Conservation (phyloP, 371 early-diverging fungal species). For the Mortierella sp. region DNA sequence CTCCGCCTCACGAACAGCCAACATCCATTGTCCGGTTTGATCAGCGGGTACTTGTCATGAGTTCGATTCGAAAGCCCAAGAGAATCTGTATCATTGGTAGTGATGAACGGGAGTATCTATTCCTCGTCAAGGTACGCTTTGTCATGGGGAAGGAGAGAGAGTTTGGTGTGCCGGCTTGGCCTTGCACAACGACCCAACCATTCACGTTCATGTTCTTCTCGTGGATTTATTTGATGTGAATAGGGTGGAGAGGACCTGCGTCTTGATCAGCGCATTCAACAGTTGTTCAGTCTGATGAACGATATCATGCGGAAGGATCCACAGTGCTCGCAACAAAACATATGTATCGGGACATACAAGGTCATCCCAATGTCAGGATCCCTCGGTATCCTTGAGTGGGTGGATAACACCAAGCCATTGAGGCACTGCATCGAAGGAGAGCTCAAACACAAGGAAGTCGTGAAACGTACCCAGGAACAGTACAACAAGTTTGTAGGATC, state of each 20-base stretch:
- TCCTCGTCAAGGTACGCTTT: constrained; percentile 72
- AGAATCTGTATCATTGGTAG: constrained; percentile 74
- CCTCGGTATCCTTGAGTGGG: constrained; percentile 97
- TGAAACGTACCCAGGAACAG: constrained; percentile 43
- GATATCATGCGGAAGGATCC: constrained; percentile 65
- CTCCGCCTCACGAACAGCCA: constrained; percentile 61
- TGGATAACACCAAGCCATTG: constrained; percentile 84
- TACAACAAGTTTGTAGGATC: constrained; percentile 54
- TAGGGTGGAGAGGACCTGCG: constrained; percentile 87
- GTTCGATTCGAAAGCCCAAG: constrained; percentile 79
- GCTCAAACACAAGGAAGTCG: constrained; percentile 28
- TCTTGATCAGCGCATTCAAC: constrained; percentile 82
- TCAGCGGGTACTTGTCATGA: constrained; percentile 70
- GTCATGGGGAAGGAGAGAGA: too few relatives aligned
- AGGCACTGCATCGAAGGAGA: constrained; percentile 63
- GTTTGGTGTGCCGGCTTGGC: too few relatives aligned
- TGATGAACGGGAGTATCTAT: constrained; percentile 75
- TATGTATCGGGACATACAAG: constrained; percentile 86
- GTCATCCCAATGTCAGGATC: constrained; percentile 95
- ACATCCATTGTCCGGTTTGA: constrained; percentile 73
- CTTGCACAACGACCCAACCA: too few relatives aligned
- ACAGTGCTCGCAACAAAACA: constrained; percentile 62
- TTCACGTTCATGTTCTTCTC: too few relatives aligned
- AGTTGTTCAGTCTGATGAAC: constrained; percentile 81
- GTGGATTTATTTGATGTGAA: too few relatives aligned